Evolutionary conservation across 306 rosid genomes (phyloP).

Genomic region (Lithocarpus polystachyus): DNA sequence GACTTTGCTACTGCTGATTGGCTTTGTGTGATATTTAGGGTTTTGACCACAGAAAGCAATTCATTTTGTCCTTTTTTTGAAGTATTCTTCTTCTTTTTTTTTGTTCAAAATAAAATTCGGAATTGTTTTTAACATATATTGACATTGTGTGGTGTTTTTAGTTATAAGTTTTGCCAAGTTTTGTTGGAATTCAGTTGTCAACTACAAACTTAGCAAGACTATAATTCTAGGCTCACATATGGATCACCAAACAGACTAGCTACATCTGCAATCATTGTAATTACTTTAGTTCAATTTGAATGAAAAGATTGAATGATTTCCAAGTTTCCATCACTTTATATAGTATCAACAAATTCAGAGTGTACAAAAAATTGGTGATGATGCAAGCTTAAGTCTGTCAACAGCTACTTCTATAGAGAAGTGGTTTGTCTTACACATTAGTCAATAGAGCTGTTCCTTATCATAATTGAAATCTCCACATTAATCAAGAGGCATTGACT

Average conservation of each 20-base stretch:
- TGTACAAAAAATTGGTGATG: neutral
- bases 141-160: neutral
- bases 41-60: too few species aligned
- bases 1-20: too few species aligned
- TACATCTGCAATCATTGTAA: neutral
- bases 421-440: neutral
- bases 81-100: too few species aligned
- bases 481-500: too few species aligned
- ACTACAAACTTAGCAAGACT: neutral
- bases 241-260: neutral
- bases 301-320: neutral
- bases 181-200: neutral
- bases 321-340: neutral
- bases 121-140: too few species aligned
- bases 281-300: neutral
- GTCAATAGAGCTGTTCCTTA: neutral
- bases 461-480: neutral
- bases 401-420: neutral
- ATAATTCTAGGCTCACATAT: neutral
- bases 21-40: too few species aligned
- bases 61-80: too few species aligned
- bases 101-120: too few species aligned
- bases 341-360: neutral
- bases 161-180: neutral
- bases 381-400: neutral